Evolutionary conservation across 768 basidiomycete genomes (phyloP), one percentile per base, ranked within the genome.

Genomic region (Mycena venus): DNA sequence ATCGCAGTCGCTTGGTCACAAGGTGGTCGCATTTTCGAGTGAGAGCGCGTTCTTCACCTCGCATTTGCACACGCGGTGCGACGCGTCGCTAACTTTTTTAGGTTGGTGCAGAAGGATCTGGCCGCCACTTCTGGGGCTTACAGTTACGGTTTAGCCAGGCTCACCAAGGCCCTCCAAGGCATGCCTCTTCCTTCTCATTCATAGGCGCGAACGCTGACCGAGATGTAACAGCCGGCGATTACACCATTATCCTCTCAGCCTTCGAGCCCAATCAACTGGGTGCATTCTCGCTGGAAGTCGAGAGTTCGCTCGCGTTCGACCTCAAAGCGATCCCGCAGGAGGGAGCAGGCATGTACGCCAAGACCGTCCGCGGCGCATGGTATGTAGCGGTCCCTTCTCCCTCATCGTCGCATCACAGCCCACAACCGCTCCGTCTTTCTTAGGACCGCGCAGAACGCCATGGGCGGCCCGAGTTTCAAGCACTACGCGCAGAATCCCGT

Each of bases 321-420:
- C 73, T 98, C 27, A 85, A 84, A 60, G 76, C 90, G 0, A 93
- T 98, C 27, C 91, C 93, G 0, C 90, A 93, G 70, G 98, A 99
- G 84, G 97, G 96, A 0, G 95, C 96, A 0, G 97, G 97, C 0
- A 95, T 98, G 96, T 98, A 93, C 80, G 84, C 83, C 25, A 93
- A 94, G 76, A 79, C 86, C 0, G 77, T 93, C 2, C 88, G 85
- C n/a, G 96, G 95, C 4, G 83, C 86, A 44, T 99, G 97, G 97
- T 95, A 73, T 63, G 90, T 81, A 12, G 14, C 23, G 12, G n/a
- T n/a, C n/a, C n/a, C n/a, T 4, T 4, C 21, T 1, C 10, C 9
- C 77, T 3, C 40, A 38, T 64, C 11, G 36, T 59, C 31, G 53
- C 34, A 27, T 25, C 25, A 32, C 27, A 47, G 19, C 65, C 34